Percentiles rank a stretch among this genome's conserved stretches.
phyloP scores from a whole-genome alignment of 305 asterid species.

The Stenogyne calaminthoides region DNA sequence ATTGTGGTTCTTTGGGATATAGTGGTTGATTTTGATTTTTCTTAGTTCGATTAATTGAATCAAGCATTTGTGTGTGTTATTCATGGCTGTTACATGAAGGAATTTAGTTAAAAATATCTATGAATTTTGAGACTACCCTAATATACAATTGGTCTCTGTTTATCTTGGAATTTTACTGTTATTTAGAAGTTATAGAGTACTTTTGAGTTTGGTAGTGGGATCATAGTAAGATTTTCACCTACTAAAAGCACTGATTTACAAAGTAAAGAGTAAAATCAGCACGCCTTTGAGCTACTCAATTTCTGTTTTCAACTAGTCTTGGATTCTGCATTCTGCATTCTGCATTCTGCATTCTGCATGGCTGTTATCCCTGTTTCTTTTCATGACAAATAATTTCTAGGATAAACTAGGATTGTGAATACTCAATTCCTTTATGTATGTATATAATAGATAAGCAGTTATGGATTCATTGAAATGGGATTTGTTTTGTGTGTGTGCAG shows the following conservation, averaged over 20 bases:
- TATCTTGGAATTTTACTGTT: not conserved
- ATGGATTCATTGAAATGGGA: conserved; percentile 9
- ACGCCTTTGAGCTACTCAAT: not conserved
- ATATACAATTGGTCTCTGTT: not conserved
- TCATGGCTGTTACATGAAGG: not conserved
- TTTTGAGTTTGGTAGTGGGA: not conserved
- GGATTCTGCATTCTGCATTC: not conserved
- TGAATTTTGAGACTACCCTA: not conserved
- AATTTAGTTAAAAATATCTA: not conserved
- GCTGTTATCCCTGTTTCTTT: not conserved
- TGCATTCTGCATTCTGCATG: not conserved
- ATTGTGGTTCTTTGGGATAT: not conserved
- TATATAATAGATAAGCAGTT: not conserved
- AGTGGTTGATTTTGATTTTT: not conserved
- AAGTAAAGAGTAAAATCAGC: not conserved
- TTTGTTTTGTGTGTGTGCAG: conserved; percentile 41
- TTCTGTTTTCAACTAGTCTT: not conserved
- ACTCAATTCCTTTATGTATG: not conserved
- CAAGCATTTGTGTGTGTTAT: not conserved
- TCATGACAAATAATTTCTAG: conserved; percentile 1
- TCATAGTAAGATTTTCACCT: not conserved
- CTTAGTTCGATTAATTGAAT: not conserved
- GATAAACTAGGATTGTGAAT: conserved; percentile 20
- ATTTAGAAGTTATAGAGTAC: not conserved
- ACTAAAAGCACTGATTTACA: not conserved